phyloP scores from a whole-genome alignment of 768 basidiomycete genomes.

The Mycena leptocephala region DNA sequence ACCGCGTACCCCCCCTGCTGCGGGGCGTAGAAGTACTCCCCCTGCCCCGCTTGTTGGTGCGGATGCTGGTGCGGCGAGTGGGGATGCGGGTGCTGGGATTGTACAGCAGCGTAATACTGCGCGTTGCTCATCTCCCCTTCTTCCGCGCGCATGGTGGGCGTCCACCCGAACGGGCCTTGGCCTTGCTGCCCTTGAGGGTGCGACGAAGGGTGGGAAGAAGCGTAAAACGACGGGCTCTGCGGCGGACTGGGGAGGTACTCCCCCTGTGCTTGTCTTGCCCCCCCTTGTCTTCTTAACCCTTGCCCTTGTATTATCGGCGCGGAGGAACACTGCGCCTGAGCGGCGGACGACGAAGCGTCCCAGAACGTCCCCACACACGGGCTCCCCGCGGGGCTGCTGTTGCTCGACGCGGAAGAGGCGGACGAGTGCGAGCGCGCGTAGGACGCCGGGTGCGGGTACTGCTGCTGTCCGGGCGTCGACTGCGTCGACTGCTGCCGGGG shows the following conservation, averaged over 20 bases:
- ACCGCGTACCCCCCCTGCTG: neutral
- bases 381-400: slow-evolving; percentile 15
- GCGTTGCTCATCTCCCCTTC: slow-evolving; percentile 32
- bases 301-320: neutral
- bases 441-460: neutral
- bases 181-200: neutral
- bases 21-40: neutral
- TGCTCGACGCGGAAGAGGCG: too few species aligned
- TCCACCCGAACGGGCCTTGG: neutral
- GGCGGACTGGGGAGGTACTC: slow-evolving; percentile 31
- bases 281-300: neutral
- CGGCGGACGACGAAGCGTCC: neutral
- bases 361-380: slow-evolving; percentile 8
- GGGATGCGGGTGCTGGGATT: neutral
- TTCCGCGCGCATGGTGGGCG: neutral
- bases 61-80: neutral
- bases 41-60: neutral
- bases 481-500: too few species aligned
- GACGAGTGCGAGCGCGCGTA: neutral
- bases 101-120: slow-evolving; percentile 32
- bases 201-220: neutral
- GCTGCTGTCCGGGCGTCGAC: neutral
- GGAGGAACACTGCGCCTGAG: neutral
- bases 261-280: neutral
- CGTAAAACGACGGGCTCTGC: slow-evolving; percentile 24